These are phyloP conservation scores for Penicillium mononematosum DNA, from an alignment of 495 filamentous ascomycete genomes.

Conservation along the genomic window DNA sequence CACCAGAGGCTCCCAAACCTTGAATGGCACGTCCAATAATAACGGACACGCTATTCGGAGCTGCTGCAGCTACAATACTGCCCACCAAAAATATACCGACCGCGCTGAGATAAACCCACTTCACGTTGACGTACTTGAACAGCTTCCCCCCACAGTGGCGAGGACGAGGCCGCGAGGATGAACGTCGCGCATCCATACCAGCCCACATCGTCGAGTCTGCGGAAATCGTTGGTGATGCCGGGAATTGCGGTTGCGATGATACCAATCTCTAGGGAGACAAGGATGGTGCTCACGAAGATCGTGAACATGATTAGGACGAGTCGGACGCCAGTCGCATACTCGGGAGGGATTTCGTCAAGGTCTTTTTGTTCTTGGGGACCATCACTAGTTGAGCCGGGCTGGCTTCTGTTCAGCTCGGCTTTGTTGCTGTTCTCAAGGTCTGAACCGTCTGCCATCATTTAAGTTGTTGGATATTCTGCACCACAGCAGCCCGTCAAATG, in stretches of 20 bases:
- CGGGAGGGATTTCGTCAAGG: constrained; percentile 6
- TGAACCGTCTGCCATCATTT: constrained; percentile 1
- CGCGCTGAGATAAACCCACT: constrained; percentile 50
- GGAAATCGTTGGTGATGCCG: constrained; percentile 49
- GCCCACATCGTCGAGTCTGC: constrained; percentile 42
- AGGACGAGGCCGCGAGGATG: constrained; percentile 54
- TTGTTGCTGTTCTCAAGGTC: background rate
- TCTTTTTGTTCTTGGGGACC: constrained; percentile 1
- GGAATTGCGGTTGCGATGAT: constrained; percentile 47
- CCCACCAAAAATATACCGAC: constrained; percentile 73
- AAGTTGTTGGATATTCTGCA: constrained; percentile 7
- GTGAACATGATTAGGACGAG: constrained; percentile 17
- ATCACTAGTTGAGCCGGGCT: constrained; percentile 1
- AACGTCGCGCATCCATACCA: constrained; percentile 61
- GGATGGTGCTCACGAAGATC: constrained; percentile 42
- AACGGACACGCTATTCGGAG: constrained; percentile 15
- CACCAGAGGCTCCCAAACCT: constrained; percentile 9
- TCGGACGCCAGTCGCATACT: constrained; percentile 8
- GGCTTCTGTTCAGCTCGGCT: background rate
- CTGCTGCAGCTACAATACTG: constrained; percentile 43
- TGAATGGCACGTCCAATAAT: background rate
- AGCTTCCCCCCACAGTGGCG: constrained; percentile 51
- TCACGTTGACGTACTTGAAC: constrained; percentile 55
- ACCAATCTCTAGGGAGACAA: constrained; percentile 43
- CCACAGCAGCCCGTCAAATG: background rate